Percentiles rank a stretch among this genome's conserved stretches.
Conservation (phyloP, 805 yeast species). For the Saccharomycopsis fibuligera region DNA sequence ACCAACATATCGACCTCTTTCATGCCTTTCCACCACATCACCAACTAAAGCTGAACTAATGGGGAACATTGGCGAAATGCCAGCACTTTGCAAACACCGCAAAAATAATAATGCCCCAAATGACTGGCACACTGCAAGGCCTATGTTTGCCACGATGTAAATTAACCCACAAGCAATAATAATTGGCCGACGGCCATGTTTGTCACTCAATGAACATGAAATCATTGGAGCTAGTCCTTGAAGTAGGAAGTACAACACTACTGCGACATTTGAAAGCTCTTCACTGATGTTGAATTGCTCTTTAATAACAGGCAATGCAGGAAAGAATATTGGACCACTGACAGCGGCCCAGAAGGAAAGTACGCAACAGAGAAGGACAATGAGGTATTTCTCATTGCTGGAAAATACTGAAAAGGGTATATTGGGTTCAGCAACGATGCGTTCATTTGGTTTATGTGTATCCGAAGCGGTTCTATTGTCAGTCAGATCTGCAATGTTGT, state of each 20-base stretch:
- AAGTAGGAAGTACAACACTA: slow-evolving; percentile 67
- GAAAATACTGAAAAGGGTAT: slow-evolving; percentile 45
- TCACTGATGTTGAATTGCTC: slow-evolving; percentile 47
- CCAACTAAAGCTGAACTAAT: slow-evolving; percentile 58
- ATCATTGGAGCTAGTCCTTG: slow-evolving; percentile 58
- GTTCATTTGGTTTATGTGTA: no score
- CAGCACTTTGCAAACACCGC: slow-evolving; percentile 69
- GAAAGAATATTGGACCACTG: slow-evolving; percentile 73
- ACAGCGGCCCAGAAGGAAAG: slow-evolving; percentile 62
- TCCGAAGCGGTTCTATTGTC: no score
- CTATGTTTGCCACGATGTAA: slow-evolving; percentile 60
- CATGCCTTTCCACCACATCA: slow-evolving; percentile 57
- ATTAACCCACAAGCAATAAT: slow-evolving; percentile 40
- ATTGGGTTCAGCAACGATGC: no score
- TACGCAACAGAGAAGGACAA: slow-evolving; percentile 37
- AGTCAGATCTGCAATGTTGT: no score
- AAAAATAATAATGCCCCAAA: slow-evolving; percentile 57
- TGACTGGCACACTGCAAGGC: slow-evolving; percentile 49
- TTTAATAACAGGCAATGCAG: slow-evolving; percentile 58
- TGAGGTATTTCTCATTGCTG: slow-evolving; percentile 33
- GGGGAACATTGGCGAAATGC: slow-evolving; percentile 69
- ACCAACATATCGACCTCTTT: slow-evolving; percentile 69
- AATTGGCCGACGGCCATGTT: slow-evolving; percentile 62
- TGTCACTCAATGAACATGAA: slow-evolving; percentile 60
- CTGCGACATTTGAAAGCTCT: slow-evolving; percentile 61